Conservation (phyloP, 306 rosid genomes). For the Casuarina cunninghamiana region DNA sequence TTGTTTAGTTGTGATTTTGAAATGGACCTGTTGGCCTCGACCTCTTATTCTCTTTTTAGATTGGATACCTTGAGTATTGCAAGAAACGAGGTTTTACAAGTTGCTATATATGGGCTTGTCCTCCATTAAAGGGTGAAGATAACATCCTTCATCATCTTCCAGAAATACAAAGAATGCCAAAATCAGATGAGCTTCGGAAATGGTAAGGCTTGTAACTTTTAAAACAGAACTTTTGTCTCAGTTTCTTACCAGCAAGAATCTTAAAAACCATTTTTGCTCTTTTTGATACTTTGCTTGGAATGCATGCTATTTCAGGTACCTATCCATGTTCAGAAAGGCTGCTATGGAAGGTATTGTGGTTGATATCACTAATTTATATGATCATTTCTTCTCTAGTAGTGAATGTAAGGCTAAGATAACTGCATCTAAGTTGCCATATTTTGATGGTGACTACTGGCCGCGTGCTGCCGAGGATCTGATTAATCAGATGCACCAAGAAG, state of each 20-base stretch:
- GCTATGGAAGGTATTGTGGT: constrained; percentile 79
- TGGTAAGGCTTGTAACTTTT: constrained; percentile 57
- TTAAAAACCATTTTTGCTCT: constrained; percentile 10
- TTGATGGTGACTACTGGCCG: constrained; percentile 99
- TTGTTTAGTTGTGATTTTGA: constrained; percentile 15
- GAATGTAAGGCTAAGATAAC: constrained; percentile 93
- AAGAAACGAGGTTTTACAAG: constrained; percentile 93
- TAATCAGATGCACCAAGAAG: constrained; percentile 93
- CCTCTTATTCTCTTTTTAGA: constrained; percentile 43
- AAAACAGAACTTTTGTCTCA: constrained; percentile 12
- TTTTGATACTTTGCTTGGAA: constrained; percentile 32
- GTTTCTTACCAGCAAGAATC: constrained; percentile 5
- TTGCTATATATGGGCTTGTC: constrained; percentile 99
- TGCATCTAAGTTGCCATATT: constrained; percentile 93
- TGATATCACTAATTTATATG: constrained; percentile 83
- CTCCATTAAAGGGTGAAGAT: constrained; percentile 99
- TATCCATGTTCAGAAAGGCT: constrained; percentile 90
- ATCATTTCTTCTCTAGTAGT: constrained; percentile 87
- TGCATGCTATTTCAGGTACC: constrained; percentile 64
- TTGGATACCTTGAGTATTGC: constrained; percentile 97
- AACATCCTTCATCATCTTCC: constrained; percentile 95
- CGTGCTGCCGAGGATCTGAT: constrained; percentile 98
- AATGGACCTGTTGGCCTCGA: constrained; percentile 16
- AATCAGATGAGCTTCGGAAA: constrained; percentile 97
- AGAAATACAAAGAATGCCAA: constrained; percentile 97